Evolutionary conservation across 1,284 basidiomycete genomes (phyloP).

Genomic region (Boletus smithii): DNA sequence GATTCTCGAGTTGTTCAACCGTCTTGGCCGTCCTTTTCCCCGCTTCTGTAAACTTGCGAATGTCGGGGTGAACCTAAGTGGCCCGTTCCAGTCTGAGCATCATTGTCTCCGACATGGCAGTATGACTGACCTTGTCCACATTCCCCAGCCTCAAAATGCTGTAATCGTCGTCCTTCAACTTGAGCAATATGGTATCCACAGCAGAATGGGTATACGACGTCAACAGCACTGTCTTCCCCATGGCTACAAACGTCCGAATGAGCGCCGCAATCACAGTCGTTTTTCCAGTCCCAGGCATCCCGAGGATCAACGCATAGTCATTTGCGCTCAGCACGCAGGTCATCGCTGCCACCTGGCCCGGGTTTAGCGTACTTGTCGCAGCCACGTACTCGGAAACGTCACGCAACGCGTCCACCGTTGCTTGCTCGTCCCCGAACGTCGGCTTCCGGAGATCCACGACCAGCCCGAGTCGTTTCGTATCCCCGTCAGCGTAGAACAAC

Average conservation of each 20-base stretch:
- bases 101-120: not conserved
- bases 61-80: conserved; percentile 76
- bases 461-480: conserved; percentile 60
- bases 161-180: conserved; percentile 67
- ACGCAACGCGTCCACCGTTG: conserved; percentile 19
- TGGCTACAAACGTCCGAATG: conserved; percentile 73
- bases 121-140: conserved; percentile 73
- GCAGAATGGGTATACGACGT: conserved; percentile 97
- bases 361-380: conserved; percentile 54
- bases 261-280: conserved; percentile 92
- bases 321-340: conserved; percentile 71
- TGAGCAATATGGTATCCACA: conserved; percentile 91
- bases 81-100: conserved; percentile 3
- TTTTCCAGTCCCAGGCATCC: conserved; percentile 99
- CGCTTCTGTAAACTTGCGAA: conserved; percentile 68
- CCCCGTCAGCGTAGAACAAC: conserved; percentile 79
- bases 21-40: conserved; percentile 54
- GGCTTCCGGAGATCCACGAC: conserved; percentile 83
- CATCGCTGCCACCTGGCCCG: conserved; percentile 74
- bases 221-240: conserved; percentile 85
- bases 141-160: conserved; percentile 86
- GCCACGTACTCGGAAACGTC: conserved; percentile 24
- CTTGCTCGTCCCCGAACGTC: conserved; percentile 46
- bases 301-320: conserved; percentile 91
- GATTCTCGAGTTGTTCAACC: conserved; percentile 75